Base-by-base conservation (phyloP, 192 early-diverging fungal genomes). In the Backusella tuberculispora region DNA sequence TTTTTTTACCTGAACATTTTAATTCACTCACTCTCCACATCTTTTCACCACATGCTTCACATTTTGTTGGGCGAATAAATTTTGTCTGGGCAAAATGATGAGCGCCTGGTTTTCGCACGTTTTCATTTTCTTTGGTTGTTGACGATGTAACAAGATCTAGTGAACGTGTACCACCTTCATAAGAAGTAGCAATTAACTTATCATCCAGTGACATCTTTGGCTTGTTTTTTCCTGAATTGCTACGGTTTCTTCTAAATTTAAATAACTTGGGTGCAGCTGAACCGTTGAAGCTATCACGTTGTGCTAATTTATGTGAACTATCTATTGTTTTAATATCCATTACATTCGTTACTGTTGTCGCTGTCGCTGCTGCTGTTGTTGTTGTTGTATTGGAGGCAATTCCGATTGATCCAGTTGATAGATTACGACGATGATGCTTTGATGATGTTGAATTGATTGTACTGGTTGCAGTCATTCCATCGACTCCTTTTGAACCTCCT, bases 181-280 rank as follows among this genome's bases (percentile, higher is more conserved):
- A 81, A 29, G 83, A 79, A 13, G 80, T 63, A 5, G 68, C 72
- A 13, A 82, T 82, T 10, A 82, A 75, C 15, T 75, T 75, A 43
- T 80, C 76, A 7, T 73, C 48, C 13, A 17, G 37, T 29, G 34
- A n/a, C 15, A 74, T 46, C 41, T 66, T 73, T n/a, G 21, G 37
- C 17, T 56, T 71, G n/a, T 78, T 81, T n/a, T 78, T 79, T 42
- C 71, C 42, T n/a, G 60, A 80, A 10, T 79, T 83, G 38, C 78
- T 76, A 10, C 82, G 77, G 69, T 86, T 87, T 76, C 85, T 80
- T 70, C 83, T 83, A 72, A 89, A 89, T 64, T 86, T 87, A 74
- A 89, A 89, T 50, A 84, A 79, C 40, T 80, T 84, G 38, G 88
- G 86, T 4, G 82, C 42, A 63, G 69, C 64, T 63, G 79, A 63